Conservation (phyloP, 768 basidiomycete genomes). For the Suillus sp. region DNA sequence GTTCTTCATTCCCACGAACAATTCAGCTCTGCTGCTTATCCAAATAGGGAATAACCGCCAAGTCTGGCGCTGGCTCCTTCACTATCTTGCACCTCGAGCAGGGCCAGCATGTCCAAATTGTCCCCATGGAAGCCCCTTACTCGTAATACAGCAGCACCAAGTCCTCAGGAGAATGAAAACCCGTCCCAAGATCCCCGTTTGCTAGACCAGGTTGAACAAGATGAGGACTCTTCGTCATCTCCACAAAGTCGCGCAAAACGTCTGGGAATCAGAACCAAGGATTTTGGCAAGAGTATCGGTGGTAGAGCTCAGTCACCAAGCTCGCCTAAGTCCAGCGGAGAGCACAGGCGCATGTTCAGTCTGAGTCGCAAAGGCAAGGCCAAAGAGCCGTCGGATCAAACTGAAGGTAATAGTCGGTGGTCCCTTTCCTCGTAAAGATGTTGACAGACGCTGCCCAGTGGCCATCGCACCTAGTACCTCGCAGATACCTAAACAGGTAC, state of each 20-base stretch:
- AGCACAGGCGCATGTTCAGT: constrained; percentile 57
- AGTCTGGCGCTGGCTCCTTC: constrained; percentile 11
- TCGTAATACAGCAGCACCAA: constrained; percentile 20
- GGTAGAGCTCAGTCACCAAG: constrained; percentile 37
- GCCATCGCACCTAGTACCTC: constrained; percentile 20
- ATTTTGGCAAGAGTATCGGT: constrained; percentile 62
- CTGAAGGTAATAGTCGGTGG: constrained; percentile 26
- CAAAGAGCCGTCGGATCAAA: constrained; percentile 39
- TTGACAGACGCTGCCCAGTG: not conserved
- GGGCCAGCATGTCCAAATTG: constrained; percentile 27
- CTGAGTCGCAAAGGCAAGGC: constrained; percentile 53
- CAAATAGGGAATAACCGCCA: constrained; percentile 28
- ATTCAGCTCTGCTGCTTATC: constrained; percentile 20
- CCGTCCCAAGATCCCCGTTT: constrained; percentile 30
- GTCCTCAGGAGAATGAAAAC: constrained; percentile 32
- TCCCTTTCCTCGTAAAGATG: not conserved
- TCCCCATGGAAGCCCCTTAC: constrained; percentile 25
- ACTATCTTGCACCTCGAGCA: not conserved
- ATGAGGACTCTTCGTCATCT: constrained; percentile 29
- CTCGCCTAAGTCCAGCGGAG: constrained; percentile 34
- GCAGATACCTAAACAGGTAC: constrained; percentile 21
- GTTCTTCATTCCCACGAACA: constrained; percentile 17
- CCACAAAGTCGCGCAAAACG: constrained; percentile 54
- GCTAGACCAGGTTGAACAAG: constrained; percentile 32
- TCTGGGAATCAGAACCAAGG: constrained; percentile 59